Evolutionary conservation across 176 grass and related monocot species (phyloP).

Genomic region (Oryza officinalis): DNA sequence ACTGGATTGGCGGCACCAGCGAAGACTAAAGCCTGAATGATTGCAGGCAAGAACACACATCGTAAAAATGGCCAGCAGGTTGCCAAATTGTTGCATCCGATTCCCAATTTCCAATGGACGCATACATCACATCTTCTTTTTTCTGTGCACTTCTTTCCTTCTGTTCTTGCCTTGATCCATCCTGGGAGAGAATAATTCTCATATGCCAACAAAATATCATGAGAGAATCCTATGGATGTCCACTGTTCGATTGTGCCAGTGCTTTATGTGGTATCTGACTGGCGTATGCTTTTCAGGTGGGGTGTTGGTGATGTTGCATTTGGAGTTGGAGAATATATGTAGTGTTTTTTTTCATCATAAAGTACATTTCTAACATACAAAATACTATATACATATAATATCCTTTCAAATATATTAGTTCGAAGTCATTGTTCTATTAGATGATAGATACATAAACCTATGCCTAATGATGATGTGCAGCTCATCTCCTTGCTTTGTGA

Average conservation of each 20-base stretch:
- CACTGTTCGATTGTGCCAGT: background rate
- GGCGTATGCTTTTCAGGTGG: constrained; percentile 34
- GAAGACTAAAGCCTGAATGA: constrained; percentile 15
- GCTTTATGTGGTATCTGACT: constrained; percentile 10
- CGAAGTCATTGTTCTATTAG: background rate
- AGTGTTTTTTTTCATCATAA: background rate
- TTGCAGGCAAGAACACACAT: constrained; percentile 25
- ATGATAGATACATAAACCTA: background rate
- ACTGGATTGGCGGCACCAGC: constrained; percentile 1
- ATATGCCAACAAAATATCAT: constrained; percentile 23
- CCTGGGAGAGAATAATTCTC: constrained; percentile 20
- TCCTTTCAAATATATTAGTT: background rate
- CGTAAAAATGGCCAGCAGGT: background rate
- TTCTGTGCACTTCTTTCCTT: background rate
- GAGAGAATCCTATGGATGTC: constrained; percentile 46
- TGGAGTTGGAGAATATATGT: background rate
- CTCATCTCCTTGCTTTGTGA: background rate
- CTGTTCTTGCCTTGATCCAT: constrained; percentile 12
- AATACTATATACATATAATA: background rate
- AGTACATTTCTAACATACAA: background rate
- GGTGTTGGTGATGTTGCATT: background rate
- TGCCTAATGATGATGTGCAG: background rate
- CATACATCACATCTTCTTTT: constrained; percentile 41
- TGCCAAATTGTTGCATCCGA: constrained; percentile 8
- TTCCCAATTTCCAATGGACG: background rate